Evolutionary conservation across 352 stramenopile genomes (phyloP).

Genomic region (Thraustochytrium striatum): DNA sequence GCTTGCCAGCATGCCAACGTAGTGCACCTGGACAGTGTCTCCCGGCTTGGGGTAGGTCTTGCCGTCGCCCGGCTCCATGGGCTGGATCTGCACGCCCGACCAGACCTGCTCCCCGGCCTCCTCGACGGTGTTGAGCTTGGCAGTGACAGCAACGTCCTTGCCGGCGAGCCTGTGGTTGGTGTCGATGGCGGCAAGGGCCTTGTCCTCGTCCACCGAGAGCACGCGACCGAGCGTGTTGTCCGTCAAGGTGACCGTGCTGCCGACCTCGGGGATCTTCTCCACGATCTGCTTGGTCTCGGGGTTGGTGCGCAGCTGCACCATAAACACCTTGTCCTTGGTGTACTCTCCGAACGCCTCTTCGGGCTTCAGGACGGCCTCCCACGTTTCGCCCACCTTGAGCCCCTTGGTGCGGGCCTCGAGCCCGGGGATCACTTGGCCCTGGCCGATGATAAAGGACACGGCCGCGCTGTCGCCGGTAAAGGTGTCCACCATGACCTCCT

Average conservation of each 20-base stretch:
- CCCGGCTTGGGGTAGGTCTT: slow-evolving; percentile 38
- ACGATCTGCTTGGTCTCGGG: not conserved
- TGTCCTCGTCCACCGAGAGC: not conserved
- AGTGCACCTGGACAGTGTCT: slow-evolving; percentile 49
- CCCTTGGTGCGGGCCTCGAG: not conserved
- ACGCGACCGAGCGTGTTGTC: slow-evolving; percentile 5
- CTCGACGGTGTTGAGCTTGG: slow-evolving; percentile 4
- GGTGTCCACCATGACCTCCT: slow-evolving; percentile 14
- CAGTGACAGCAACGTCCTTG: slow-evolving; percentile 1
- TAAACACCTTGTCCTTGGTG: slow-evolving; percentile 1
- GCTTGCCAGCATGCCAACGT: slow-evolving; percentile 48
- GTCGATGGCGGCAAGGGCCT: slow-evolving; percentile 27
- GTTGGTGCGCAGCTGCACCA: not conserved
- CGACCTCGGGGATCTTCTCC: not conserved
- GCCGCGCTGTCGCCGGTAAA: not conserved
- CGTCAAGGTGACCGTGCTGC: not conserved
- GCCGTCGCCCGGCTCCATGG: not conserved
- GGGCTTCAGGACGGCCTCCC: not conserved
- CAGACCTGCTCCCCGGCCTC: not conserved
- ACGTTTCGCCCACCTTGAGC: slow-evolving; percentile 10
- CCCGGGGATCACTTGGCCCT: slow-evolving; percentile 17
- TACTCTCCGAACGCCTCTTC: slow-evolving; percentile 19
- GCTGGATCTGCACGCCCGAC: slow-evolving; percentile 3
- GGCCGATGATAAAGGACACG: slow-evolving; percentile 10
- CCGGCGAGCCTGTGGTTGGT: slow-evolving; percentile 41